Conservation (phyloP, 1,284 basidiomycete genomes). For the Boletus albobrunnescens region DNA sequence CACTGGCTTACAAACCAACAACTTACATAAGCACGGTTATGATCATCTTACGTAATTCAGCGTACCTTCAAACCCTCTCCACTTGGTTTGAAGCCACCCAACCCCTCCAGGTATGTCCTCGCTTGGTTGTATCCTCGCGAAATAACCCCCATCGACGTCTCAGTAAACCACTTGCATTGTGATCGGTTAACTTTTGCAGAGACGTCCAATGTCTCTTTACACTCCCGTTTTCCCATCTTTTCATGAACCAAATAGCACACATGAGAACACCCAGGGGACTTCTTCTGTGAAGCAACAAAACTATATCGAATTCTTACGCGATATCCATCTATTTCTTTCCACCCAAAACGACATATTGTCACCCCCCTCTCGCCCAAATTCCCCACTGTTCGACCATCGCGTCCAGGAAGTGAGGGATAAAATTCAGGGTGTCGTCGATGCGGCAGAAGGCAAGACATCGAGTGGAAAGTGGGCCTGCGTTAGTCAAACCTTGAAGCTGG, state of each 20-base stretch:
- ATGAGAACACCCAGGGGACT: neutral
- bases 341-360: constrained; percentile 32
- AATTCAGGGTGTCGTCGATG: constrained; percentile 16
- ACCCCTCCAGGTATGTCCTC: too few species aligned
- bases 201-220: constrained; percentile 31
- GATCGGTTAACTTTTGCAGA: neutral
- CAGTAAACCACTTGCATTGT: too few species aligned
- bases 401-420: constrained; percentile 23
- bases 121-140: neutral
- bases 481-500: constrained; percentile 28
- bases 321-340: constrained; percentile 33
- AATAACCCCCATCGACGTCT: neutral
- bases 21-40: neutral
- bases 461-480: constrained; percentile 27
- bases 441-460: constrained; percentile 13
- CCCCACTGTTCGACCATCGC: constrained; percentile 23
- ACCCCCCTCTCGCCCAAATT: constrained; percentile 29
- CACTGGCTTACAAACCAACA: too few species aligned
- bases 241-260: constrained; percentile 4
- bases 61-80: too few species aligned
- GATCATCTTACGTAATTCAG: too few species aligned
- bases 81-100: too few species aligned
- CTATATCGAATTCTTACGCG: constrained; percentile 29
- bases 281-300: constrained; percentile 11
- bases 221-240: constrained; percentile 33